Evolutionary conservation across 176 grass and related monocot genomes (phyloP), one percentile per base, ranked within the genome.

Genomic region (Phoenix roebelenii): DNA sequence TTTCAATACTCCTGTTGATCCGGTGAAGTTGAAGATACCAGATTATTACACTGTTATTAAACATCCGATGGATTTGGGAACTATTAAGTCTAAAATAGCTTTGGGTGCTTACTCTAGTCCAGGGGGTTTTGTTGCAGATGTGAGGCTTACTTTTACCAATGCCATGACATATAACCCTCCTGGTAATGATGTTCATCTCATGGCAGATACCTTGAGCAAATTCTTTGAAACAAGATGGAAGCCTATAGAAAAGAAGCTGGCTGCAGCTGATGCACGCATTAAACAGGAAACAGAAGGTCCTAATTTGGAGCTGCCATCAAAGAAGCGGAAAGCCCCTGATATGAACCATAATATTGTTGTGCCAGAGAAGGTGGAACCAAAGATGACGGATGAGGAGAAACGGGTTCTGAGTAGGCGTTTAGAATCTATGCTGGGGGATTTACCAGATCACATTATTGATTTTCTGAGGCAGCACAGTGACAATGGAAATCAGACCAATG

Each of bases 31-130:
- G n/a, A 81, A 83, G 25, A 64, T 98, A 71, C 94, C 94, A 44
- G 94, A 98, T 83, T 98, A 98, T 79, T 89, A 81, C 54, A 61
- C 72, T 57, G 78, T 92, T 62, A 74, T 98, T 60, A 85, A 92
- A 72, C 55, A 82, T 50, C 94, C 94, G 16, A 98, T 98, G 94
- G 94, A 98, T 75, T 75, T 98, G 59, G 84, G 94, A 16, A 92
- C 94, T 2, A 52, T 98, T 23, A 79, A 86, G 67, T 85, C 71
- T 56, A 98, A 71, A 73, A 23, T 98, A 39, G 66, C 67, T 60
- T 76, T 63, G 7, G 79, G 82, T 55, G 61, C 66, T 64, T 98
- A 98, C 67, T 18, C 63, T 35, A 92, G 67, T 17, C 94, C 94
- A 58, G 32, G 4, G 69, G 88, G 75, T 71, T 98, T 98, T 65